Evolutionary conservation across 1,139 yeast species (phyloP), one percentile per base, ranked within the genome.

Genomic region (Nakaseomyces uthaithaninus): DNA sequence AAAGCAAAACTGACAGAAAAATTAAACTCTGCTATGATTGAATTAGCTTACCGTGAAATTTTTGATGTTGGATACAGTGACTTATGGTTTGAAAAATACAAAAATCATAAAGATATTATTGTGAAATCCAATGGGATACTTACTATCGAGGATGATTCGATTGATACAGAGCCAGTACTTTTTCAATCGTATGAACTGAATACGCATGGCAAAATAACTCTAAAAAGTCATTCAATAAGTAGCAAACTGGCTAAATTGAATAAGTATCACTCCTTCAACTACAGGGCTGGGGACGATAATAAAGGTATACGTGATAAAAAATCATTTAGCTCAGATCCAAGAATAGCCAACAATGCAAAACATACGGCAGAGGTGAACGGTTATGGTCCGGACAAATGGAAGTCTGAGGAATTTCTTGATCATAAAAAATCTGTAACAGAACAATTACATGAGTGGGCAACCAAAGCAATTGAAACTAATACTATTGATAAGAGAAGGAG

Each of bases 201-300:
- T 15, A 10, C 4, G 11, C 24, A 15, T 6, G 28, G 28, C 2
- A 36, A 36, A 17, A 20, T 7, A 5, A 14, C 3, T 23, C 12
- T 34, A 23, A 26, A 26, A 12, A 5, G 61, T 9, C 74, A 74
- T 33, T 53, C 40, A 6, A 18, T n/a, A 7, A 14, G 3, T 10
- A 5, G 18, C 6, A 24, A 40, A 35, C 25, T 31, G 2, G 15
- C 22, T 3, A 31, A 31, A 20, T 12, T 31, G 20, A 34, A 34
- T n/a, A 25, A 24, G 16, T 36, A 26, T 17, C 38, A 36, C 15
- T 26, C 94, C 0, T 89, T 89, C 63, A 89, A 87, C 59, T 79
- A 85, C 54, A 71, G 93, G 52, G 91, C 95, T 0, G 95, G 96
- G 20, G 83, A 75, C 45, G 94, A 86, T 24, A 89, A 89, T 55